Conservation (phyloP, 2,329 filamentous ascomycete genomes). For the Chaetomium sp. region DNA sequence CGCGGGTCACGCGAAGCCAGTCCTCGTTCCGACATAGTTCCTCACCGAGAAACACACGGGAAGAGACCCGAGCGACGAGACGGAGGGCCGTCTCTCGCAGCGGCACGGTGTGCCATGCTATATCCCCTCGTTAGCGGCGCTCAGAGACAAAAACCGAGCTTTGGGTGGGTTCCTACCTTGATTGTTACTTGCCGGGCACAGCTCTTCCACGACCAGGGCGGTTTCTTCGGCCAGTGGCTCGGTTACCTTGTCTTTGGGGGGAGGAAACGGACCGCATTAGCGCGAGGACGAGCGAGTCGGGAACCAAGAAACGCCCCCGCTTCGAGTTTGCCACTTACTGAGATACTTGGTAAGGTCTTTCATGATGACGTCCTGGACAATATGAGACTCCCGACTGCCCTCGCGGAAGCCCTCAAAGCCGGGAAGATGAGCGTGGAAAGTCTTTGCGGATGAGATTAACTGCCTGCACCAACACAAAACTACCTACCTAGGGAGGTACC, state of each 20-base stretch:
- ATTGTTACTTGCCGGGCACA: neutral
- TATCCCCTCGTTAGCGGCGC: neutral
- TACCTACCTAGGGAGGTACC: too few species aligned
- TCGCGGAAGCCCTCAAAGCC: slow-evolving; percentile 9
- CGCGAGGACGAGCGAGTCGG: too few species aligned
- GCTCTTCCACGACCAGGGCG: neutral
- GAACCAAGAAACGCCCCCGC: too few species aligned
- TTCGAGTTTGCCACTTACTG: neutral
- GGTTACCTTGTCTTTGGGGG: neutral
- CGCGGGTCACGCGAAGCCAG: neutral
- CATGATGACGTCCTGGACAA: slow-evolving; percentile 4
- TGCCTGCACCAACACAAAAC: neutral
- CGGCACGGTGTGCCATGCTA: neutral
- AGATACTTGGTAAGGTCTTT: slow-evolving; percentile 13
- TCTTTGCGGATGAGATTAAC: neutral
- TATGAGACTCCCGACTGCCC: neutral
- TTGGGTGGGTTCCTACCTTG: neutral
- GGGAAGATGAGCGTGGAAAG: slow-evolving; percentile 2
- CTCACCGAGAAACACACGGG: slow-evolving; percentile 5
- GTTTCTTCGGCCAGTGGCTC: slow-evolving; percentile 3
- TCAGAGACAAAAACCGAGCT: neutral
- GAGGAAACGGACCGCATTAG: neutral
- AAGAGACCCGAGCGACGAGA: neutral
- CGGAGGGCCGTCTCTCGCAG: neutral
- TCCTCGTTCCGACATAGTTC: slow-evolving; percentile 1